Evolutionary conservation across 345 rosid species (phyloP).

Genomic region (Aquilaria yunnanensis): DNA sequence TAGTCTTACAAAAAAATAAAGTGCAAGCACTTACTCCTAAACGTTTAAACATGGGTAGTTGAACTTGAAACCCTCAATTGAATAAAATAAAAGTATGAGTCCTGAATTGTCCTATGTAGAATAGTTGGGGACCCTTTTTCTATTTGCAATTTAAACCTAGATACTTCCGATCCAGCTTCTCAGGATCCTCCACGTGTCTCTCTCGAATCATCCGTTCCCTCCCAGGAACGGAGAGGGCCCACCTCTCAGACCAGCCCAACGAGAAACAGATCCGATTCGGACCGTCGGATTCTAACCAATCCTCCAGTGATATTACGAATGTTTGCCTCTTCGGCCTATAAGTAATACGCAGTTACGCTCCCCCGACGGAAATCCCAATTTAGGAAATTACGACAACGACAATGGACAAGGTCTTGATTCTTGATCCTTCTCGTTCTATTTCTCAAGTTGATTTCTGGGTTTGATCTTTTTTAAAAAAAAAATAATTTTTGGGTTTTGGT

Average conservation of each 20-base stretch:
- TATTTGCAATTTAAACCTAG: background rate
- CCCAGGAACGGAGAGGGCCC: constrained; percentile 16
- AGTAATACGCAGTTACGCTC: background rate
- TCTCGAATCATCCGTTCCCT: constrained; percentile 28
- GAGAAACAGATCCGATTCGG: constrained; percentile 12
- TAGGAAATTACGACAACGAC: background rate
- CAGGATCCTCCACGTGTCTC: constrained; percentile 37
- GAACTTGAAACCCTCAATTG: no score
- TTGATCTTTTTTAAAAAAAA: background rate
- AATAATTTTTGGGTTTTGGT: background rate
- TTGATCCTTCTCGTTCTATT: background rate
- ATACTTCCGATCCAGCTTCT: background rate
- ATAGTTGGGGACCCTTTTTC: no score
- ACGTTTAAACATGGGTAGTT: no score
- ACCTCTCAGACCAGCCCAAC: background rate
- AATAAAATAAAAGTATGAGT: no score
- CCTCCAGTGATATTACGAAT: constrained; percentile 5
- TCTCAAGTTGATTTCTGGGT: background rate
- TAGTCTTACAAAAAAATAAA: no score
- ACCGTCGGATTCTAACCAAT: constrained; percentile 31
- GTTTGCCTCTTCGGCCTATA: background rate
- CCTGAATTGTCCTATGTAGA: no score
- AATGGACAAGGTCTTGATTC: constrained; percentile 2
- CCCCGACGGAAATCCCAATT: background rate
- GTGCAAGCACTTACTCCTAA: no score